Evolutionary conservation across 2,329 filamentous ascomycete genomes (phyloP).

Genomic region (Exophiala aquamarina): DNA sequence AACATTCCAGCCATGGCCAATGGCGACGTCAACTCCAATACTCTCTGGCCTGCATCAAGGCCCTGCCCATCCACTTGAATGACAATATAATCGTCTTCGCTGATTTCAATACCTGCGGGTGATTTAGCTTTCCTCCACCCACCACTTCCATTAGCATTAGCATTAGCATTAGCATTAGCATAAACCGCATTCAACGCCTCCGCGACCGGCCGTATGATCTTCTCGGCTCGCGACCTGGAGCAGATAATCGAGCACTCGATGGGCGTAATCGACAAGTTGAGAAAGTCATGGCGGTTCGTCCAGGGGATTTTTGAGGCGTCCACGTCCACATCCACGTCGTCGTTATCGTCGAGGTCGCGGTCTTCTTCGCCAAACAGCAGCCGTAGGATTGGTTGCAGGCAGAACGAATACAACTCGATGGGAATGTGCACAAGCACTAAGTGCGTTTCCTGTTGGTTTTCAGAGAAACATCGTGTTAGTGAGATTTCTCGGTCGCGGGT

Average conservation of each 20-base stretch:
- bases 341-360: too few relatives aligned
- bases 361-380: slow-evolving; percentile 68
- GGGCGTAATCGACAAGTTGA: slow-evolving; percentile 90
- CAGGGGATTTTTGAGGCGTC: slow-evolving; percentile 35
- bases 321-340: too few relatives aligned
- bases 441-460: slow-evolving; percentile 72
- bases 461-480: background rate
- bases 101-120: slow-evolving; percentile 66
- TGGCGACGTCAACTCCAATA: slow-evolving; percentile 87
- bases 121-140: slow-evolving; percentile 24
- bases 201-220: slow-evolving; percentile 74
- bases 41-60: slow-evolving; percentile 85
- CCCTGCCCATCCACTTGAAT: slow-evolving; percentile 89
- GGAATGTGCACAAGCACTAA: slow-evolving; percentile 91
- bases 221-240: slow-evolving; percentile 69
- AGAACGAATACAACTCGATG: slow-evolving; percentile 70
- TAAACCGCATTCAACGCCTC: slow-evolving; percentile 53
- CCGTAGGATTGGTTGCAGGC: slow-evolving; percentile 84
- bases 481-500: background rate
- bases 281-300: slow-evolving; percentile 69
- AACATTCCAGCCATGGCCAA: slow-evolving; percentile 86
- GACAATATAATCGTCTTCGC: slow-evolving; percentile 78
- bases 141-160: too few relatives aligned
- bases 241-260: slow-evolving; percentile 93
- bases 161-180: slow-evolving; percentile 2